phyloP scores from a whole-genome alignment of 139 green algal genomes.

The Edaphochlamys debaryana region DNA sequence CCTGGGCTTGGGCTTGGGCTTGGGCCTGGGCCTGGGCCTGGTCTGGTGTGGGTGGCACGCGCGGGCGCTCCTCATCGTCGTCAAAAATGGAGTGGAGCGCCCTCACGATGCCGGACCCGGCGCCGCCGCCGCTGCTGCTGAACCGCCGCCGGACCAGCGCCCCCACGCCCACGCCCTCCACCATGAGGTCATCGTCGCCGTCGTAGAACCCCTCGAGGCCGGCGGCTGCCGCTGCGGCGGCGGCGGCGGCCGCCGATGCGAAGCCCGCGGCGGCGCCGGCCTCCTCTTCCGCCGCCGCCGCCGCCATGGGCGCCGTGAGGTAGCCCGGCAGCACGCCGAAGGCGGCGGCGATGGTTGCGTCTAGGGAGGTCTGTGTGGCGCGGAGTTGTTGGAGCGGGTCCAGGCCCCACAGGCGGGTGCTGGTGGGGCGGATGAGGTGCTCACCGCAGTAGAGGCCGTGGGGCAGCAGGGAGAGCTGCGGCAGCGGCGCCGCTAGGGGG shows the following conservation, averaged over 20 bases:
- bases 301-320: background rate
- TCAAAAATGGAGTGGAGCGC: conserved; percentile 36
- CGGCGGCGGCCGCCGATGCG: too few relatives aligned
- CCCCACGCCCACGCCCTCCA: too few relatives aligned
- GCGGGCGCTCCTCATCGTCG: conserved; percentile 1
- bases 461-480: conserved; percentile 31
- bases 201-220: background rate
- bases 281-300: background rate
- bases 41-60: too few relatives aligned
- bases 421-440: conserved; percentile 32
- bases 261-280: background rate
- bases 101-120: conserved; percentile 3
- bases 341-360: conserved; percentile 37
- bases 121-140: conserved; percentile 25
- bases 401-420: conserved; percentile 25
- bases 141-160: too few relatives aligned
- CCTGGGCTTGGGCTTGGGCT: too few relatives aligned
- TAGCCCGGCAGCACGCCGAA: conserved; percentile 21
- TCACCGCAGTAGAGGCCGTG: conserved; percentile 37
- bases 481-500: conserved; percentile 32
- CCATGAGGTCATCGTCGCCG: background rate
- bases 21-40: too few relatives aligned
- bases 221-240: too few relatives aligned
- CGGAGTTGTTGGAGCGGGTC: conserved; percentile 34
- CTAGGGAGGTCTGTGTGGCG: conserved; percentile 32